Base-by-base conservation (phyloP, 768 basidiomycete genomes). In the Botryobasidium botryosum region DNA sequence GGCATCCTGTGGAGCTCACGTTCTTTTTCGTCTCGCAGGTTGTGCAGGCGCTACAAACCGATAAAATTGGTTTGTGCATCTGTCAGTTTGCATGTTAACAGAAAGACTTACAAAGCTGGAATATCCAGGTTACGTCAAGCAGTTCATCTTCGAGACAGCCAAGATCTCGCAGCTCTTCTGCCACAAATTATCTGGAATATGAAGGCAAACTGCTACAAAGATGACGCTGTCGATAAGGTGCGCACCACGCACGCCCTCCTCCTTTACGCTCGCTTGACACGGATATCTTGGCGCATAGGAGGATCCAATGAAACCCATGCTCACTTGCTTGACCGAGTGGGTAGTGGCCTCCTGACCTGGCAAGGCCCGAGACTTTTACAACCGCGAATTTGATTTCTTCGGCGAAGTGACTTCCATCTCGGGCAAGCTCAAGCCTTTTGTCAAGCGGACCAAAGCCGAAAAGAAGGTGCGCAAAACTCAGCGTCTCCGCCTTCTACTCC, bases 151-250 rank as follows among this genome's bases (percentile, higher is more conserved):
- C 52, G 91, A 97, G 64, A 94, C 91, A 0, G 81, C 92, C 5
- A 92, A 86, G 63, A 87, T 97, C 43, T 97, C 92, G 2, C 91
- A 92, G 58, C 62, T 88, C 20, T 99, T 99, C 66, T 99, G 94
- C 57, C 94, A 99, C 94, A 99, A 64, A 97, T 97, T 51, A 86
- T 99, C 50, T 99, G 94, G 94, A 99, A 97, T 59, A 97, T 97
- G 94, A 92, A 92, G 56, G 94, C 94, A 4, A 99, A 99, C 56
- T 88, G 84, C 50, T 94, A 77, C 60, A 86, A 82, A 54, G 92
- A 90, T 54, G 94, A 97, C 55, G 65, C 69, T 5, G 86, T 75
- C 12, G 90, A 91, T 59, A 68, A 82, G 47, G 87, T 84, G 54
- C 40, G 74, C 65, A 13, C 21, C 21, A 7, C 28, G 15, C 10